Percentiles rank a stretch among this genome's conserved stretches.
phyloP scores from a whole-genome alignment of 164 flowering plant genomes.

The Litsea cubeba region DNA sequence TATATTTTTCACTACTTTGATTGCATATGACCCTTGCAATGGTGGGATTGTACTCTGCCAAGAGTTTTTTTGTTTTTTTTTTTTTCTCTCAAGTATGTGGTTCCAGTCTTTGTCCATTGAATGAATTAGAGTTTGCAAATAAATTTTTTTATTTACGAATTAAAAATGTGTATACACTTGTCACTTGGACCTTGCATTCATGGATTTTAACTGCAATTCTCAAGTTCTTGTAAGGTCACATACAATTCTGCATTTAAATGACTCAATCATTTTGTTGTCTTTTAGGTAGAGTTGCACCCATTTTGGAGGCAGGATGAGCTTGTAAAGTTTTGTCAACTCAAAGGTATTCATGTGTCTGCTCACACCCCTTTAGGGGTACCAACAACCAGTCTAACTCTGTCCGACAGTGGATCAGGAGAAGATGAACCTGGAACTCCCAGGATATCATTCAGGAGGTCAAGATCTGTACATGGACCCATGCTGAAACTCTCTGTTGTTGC shows the following conservation, averaged over 20 bases:
- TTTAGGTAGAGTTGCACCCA: slow-evolving; percentile 63
- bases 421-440: slow-evolving; percentile 73
- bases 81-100: not conserved
- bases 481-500: slow-evolving; percentile 58
- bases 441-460: slow-evolving; percentile 58
- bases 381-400: slow-evolving; percentile 30
- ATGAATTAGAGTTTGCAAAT: not conserved
- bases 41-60: not conserved
- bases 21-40: not conserved
- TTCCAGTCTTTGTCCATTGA: not conserved
- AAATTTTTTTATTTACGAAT: not conserved
- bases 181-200: not conserved
- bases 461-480: slow-evolving; percentile 74
- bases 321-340: slow-evolving; percentile 57
- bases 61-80: not conserved
- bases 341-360: slow-evolving; percentile 69
- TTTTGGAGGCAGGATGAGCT: slow-evolving; percentile 77
- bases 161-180: not conserved
- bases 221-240: not conserved
- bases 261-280: slow-evolving; percentile 13
- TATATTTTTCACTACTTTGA: not conserved
- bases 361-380: slow-evolving; percentile 75
- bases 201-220: too few relatives aligned
- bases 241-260: not conserved
- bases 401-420: slow-evolving; percentile 50